Evolutionary conservation across 1,139 yeast genomes (phyloP).

Genomic region (Saccharomyces uvarum): DNA sequence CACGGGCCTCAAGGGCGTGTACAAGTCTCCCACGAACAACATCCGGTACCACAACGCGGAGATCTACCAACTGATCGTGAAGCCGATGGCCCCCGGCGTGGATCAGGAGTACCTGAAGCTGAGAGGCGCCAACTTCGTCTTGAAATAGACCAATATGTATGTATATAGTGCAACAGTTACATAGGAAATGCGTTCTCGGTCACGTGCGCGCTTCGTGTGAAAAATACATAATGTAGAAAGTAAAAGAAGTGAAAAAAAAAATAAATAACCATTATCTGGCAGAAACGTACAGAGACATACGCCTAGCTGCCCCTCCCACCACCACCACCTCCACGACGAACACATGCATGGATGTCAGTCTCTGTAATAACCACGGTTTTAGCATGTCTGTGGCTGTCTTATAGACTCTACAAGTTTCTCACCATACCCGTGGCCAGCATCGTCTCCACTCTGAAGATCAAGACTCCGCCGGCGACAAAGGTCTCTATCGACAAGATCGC

Average conservation of each 20-base stretch:
- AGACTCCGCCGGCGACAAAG: constrained; percentile 50
- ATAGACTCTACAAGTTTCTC: constrained; percentile 24
- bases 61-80: constrained; percentile 68
- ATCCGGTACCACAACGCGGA: constrained; percentile 78
- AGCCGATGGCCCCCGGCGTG: constrained; percentile 78
- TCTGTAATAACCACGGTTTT: constrained; percentile 11
- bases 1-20: constrained; percentile 77
- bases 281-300: background rate
- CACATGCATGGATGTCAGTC: background rate
- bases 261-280: background rate
- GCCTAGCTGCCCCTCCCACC: background rate
- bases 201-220: background rate
- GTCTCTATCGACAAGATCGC: constrained; percentile 51
- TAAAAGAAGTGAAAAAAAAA: background rate
- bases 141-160: constrained; percentile 39
- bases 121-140: constrained; percentile 80
- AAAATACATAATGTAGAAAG: background rate
- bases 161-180: background rate
- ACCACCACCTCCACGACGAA: background rate
- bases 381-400: constrained; percentile 21
- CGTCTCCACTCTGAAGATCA: constrained; percentile 44
- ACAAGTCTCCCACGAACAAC: constrained; percentile 69
- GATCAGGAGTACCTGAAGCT: constrained; percentile 88
- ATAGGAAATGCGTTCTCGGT: background rate
- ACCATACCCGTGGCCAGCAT: constrained; percentile 44